Base-by-base conservation (phyloP, 2,329 filamentous ascomycete species). In the Nemania bipapillata region DNA sequence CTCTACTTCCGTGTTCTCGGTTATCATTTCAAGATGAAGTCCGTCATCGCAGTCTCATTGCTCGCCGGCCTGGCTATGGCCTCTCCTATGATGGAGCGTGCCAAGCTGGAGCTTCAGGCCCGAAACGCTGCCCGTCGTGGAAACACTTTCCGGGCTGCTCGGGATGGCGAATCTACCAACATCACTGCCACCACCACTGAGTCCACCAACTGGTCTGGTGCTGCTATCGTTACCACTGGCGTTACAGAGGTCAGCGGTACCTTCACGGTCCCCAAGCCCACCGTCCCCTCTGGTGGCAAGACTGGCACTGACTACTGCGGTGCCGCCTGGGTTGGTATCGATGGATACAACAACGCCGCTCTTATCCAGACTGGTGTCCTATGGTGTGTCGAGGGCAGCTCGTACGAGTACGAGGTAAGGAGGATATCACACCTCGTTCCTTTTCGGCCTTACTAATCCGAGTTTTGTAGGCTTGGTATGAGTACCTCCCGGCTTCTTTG, bases 281-380 rank as follows among this genome's bases (percentile, higher is more conserved):
- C 63, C 2, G 4, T 11, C 22, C 66, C 66, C 6, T 66, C 63
- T 52, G 66, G 66, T 28, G 66, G 63, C 4, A 59, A 45, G 8
- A 24, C 49, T 11, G 30, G n/a, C 7, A 42, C 28, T 30, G 54
- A 58, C 3, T 69, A 69, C 53, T 69, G 66, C 15, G 66, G 66
- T 59, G 66, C 66, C 56, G 66, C 66, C 9, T 69, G 66, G 66
- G 54, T 69, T 47, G 66, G 66, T 12, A 66, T 69, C 12, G 66
- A 69, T 11, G 66, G 66, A 40, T 69, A 69, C 32, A 52, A 42
- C 47, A 66, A 69, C 53, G 58, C 63, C 12, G 66, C 57, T 15
- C 58, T 69, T 0, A 69, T 69, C 30, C 66, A 69, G 32, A 69
- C 66, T 50, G 66, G 66, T 63, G 66, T 69, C 24, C 63, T 69